A percentile compares a stretch with the other conserved stretches of the same genome.
These are phyloP conservation scores for Akanthomyces lecanii DNA, from an alignment of 2,329 filamentous ascomycete species.

Conservation along the genomic window DNA sequence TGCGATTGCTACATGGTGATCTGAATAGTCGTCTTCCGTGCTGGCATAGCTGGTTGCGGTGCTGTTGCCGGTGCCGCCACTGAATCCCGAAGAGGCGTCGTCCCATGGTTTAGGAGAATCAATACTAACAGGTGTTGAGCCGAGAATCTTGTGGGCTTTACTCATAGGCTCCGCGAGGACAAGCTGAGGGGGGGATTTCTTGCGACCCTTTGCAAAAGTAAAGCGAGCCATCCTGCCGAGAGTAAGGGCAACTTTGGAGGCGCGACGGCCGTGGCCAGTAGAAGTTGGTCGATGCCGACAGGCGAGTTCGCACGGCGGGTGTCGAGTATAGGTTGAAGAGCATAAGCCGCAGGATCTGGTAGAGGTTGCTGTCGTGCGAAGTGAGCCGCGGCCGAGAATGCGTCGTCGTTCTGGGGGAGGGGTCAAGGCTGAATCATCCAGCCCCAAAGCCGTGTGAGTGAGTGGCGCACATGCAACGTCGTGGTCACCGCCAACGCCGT, in stretches of 20 bases:
- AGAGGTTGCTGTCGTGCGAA: background rate
- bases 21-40: constrained; percentile 20
- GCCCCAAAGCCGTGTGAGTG: background rate
- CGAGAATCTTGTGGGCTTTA: constrained; percentile 50
- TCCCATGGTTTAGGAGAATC: constrained; percentile 41
- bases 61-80: constrained; percentile 41
- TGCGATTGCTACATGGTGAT: constrained; percentile 23
- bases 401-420: constrained; percentile 4
- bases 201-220: constrained; percentile 45
- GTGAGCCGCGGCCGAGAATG: constrained; percentile 2
- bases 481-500: background rate
- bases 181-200: constrained; percentile 33
- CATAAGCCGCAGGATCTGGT: background rate
- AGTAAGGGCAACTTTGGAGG: background rate
- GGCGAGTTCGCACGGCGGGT: background rate
- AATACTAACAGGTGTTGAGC: constrained; percentile 41
- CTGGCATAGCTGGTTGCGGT: constrained; percentile 31
- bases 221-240: constrained; percentile 40
- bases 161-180: constrained; percentile 37
- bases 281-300: constrained; percentile 8
- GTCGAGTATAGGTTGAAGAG: background rate
- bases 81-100: constrained; percentile 40
- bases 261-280: background rate
- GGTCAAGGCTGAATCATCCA: constrained; percentile 15
- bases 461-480: constrained; percentile 11